phyloP scores from a whole-genome alignment of 805 yeast species.

The Yamadazyma takamatsuzukensis region DNA sequence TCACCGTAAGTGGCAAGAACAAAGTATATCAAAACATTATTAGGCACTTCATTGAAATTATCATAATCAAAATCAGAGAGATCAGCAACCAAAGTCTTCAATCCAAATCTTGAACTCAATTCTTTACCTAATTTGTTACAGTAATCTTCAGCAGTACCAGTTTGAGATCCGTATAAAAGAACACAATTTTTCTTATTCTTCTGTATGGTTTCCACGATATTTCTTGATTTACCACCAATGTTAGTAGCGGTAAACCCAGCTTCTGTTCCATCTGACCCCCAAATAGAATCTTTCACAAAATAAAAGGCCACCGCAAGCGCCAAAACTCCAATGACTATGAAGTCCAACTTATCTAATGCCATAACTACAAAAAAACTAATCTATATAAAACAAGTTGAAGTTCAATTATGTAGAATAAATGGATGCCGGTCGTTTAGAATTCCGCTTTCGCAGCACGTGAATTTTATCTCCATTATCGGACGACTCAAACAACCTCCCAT shows the following conservation, averaged over 20 bases:
- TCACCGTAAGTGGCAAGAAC: constrained; percentile 95
- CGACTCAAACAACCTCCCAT: no score
- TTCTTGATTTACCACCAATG: constrained; percentile 44
- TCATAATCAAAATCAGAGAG: constrained; percentile 86
- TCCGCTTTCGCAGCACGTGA: no score
- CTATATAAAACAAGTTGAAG: no score
- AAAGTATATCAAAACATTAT: constrained; percentile 57
- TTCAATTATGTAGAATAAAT: no score
- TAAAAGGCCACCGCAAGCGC: constrained; percentile 64
- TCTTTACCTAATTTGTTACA: constrained; percentile 90
- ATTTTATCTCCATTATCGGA: no score
- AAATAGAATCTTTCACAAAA: constrained; percentile 56
- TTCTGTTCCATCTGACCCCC: constrained; percentile 27
- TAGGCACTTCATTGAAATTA: constrained; percentile 60
- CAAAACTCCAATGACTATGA: constrained; percentile 61
- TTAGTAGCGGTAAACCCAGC: constrained; percentile 30
- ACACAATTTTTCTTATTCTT: constrained; percentile 69
- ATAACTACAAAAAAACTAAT: constrained; percentile 25
- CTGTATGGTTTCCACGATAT: constrained; percentile 54
- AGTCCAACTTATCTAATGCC: constrained; percentile 72
- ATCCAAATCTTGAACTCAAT: constrained; percentile 73
- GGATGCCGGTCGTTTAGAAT: no score
- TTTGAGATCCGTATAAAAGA: constrained; percentile 90
- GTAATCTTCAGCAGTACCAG: constrained; percentile 98
- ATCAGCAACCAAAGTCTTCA: constrained; percentile 82